phyloP scores from a whole-genome alignment of 345 rosid genomes.

The Eucalyptus lansdowneana region DNA sequence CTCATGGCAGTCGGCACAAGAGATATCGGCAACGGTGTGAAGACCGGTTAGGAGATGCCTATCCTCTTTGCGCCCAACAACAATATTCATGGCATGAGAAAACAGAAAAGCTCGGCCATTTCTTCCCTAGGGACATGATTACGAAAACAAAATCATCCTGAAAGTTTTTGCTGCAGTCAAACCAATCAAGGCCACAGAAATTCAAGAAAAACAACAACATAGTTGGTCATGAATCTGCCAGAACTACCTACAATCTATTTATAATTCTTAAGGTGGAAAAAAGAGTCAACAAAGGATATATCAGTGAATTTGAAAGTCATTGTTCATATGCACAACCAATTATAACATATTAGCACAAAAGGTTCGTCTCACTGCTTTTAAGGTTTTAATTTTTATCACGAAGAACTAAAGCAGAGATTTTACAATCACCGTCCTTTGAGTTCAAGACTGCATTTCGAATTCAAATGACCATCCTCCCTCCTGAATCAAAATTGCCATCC shows the following conservation, averaged over 20 bases:
- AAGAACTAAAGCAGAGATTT: neutral
- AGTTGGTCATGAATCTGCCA: neutral
- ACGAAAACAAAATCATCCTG: neutral
- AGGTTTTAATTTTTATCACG: neutral
- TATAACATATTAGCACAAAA: neutral
- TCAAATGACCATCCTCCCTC: neutral
- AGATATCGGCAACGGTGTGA: slow-evolving; percentile 76
- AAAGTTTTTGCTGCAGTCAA: neutral
- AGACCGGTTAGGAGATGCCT: slow-evolving; percentile 65
- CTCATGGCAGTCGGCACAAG: slow-evolving; percentile 58
- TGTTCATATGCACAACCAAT: neutral
- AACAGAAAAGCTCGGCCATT: slow-evolving; percentile 79
- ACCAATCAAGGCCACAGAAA: neutral
- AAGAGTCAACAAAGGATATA: neutral
- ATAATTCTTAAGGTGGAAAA: neutral
- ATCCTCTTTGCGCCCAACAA: slow-evolving; percentile 64
- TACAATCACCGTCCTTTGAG: neutral
- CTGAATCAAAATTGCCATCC: neutral
- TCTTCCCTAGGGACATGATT: slow-evolving; percentile 51
- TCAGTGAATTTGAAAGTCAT: neutral
- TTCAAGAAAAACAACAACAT: neutral
- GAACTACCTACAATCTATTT: neutral
- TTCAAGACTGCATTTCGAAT: neutral
- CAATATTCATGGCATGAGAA: slow-evolving; percentile 75
- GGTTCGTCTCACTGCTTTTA: neutral